Base-by-base conservation (phyloP, 129 eudicot genomes). In the Centrapalus pauciflorus region DNA sequence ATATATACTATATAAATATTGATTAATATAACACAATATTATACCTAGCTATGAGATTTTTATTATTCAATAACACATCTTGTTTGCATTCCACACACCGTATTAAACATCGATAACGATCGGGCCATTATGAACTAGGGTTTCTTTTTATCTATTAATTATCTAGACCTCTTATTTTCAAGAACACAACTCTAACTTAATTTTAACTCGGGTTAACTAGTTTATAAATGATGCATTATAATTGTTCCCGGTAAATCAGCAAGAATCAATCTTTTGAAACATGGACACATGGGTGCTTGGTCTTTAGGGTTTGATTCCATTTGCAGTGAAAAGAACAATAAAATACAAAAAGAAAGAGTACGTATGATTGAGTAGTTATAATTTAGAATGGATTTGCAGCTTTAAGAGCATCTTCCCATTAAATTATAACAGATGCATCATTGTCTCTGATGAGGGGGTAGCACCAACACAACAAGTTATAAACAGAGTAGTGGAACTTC, bases 391-490 rank as follows among this genome's bases (percentile, higher is more conserved):
- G 60, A 21, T 73, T 41, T 64, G 72, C 60, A 73, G 72, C 78
- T 73, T 73, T 73, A 73, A 57, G 37, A 52, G 51, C 50, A 73
- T 52, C 32, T 38, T 38, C 11, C 37, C 6, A 14, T 46, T 61
- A 49, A 24, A 33, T 21, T 62, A 11, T n/a, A 62, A 12, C 8
- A 17, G 17, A 37, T 64, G 66, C 50, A 65, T 56, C 67, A 65
- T 74, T 74, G 73, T 74, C 73, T 74, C 73, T 43, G 24, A 56
- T 74, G 27, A 65, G 79, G 79, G 73, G 60, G 79, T 74, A 65
- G 61, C 67, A 41, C 37, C 37, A 38, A 23, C 9, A 5, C 12
- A 33, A 5, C 12, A 33, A 61, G 57, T 69, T 26, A 38, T 24
- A 29, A 23, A 50, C 33, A 51, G 43, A 35, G 72, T n/a, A 41